A percentile compares a stretch with the other conserved stretches of the same genome.
phyloP scores from a whole-genome alignment of 805 yeast genomes.

The Schwanniomyces polymorphus region DNA sequence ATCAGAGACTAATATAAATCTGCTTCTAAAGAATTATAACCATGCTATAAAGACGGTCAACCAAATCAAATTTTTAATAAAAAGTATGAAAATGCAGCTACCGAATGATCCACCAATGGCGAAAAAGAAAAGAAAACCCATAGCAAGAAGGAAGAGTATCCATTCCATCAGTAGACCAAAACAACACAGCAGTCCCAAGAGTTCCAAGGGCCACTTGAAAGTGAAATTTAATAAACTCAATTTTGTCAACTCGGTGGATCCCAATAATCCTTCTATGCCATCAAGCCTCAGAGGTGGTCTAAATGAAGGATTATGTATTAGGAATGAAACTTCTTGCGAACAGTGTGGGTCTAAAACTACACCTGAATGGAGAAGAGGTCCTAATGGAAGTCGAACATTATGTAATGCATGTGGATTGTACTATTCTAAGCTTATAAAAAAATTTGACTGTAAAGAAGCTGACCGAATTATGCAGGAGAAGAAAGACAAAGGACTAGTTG shows the following conservation, averaged over 20 bases:
- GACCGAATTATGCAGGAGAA: slow-evolving; percentile 28
- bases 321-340: slow-evolving; percentile 14
- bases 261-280: background rate
- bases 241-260: background rate
- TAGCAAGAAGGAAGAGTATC: background rate
- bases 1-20: background rate
- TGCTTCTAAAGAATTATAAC: background rate
- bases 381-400: slow-evolving; percentile 74
- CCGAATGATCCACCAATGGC: background rate
- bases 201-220: background rate
- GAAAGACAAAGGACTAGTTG: slow-evolving; percentile 14
- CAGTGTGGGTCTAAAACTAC: slow-evolving; percentile 78
- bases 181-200: background rate
- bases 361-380: slow-evolving; percentile 95
- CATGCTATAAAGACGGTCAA: background rate
- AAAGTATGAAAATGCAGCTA: background rate
- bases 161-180: background rate
- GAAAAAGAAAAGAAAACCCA: background rate
- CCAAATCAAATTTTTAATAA: background rate
- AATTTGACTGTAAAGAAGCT: slow-evolving; percentile 44
- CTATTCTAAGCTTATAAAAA: slow-evolving; percentile 59
- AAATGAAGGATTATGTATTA: slow-evolving; percentile 15
- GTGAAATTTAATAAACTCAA: background rate
- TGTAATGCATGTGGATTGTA: slow-evolving; percentile 94
- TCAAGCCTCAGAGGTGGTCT: slow-evolving; percentile 10